Evolutionary conservation across 768 basidiomycete genomes (phyloP).

Genomic region (Favolaschia claudopus): DNA sequence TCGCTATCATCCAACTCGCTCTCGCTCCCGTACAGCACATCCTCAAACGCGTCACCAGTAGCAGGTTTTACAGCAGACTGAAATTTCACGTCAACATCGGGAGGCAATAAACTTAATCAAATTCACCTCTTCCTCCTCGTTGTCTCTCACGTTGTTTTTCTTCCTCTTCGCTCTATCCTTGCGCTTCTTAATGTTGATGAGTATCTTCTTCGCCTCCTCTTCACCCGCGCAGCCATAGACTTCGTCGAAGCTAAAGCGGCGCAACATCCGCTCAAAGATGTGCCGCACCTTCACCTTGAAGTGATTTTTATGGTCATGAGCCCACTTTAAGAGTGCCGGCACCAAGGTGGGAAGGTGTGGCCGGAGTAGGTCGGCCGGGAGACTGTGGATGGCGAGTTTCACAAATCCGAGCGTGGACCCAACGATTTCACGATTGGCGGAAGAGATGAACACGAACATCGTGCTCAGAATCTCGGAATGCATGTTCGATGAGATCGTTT

Average conservation of each 20-base stretch:
- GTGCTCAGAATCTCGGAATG: slow-evolving; percentile 87
- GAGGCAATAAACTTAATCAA: neutral
- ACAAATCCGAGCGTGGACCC: slow-evolving; percentile 95
- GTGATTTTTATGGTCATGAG: slow-evolving; percentile 98
- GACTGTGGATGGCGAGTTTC: slow-evolving; percentile 90
- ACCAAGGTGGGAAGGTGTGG: slow-evolving; percentile 83
- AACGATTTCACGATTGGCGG: slow-evolving; percentile 96
- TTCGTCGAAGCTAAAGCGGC: slow-evolving; percentile 89
- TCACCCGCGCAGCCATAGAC: slow-evolving; percentile 78
- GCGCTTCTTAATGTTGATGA: slow-evolving; percentile 93
- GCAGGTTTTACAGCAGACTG: slow-evolving; percentile 54
- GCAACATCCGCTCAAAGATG: slow-evolving; percentile 94
- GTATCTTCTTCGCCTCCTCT: slow-evolving; percentile 86
- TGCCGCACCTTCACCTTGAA: slow-evolving; percentile 97
- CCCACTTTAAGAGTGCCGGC: slow-evolving; percentile 87
- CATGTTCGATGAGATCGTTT: slow-evolving; percentile 73
- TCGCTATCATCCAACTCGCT: slow-evolving; percentile 84
- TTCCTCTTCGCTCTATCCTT: slow-evolving; percentile 94
- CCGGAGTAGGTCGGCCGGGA: slow-evolving; percentile 74
- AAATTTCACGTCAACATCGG: slow-evolving; percentile 36
- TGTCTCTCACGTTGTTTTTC: slow-evolving; percentile 68
- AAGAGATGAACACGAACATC: slow-evolving; percentile 88
- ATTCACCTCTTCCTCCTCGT: slow-evolving; percentile 61
- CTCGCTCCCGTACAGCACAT: slow-evolving; percentile 96
- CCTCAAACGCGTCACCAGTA: slow-evolving; percentile 92